Evolutionary conservation across 75 land plant genomes (phyloP).

Genomic region (Adiantum capillusveneris): DNA sequence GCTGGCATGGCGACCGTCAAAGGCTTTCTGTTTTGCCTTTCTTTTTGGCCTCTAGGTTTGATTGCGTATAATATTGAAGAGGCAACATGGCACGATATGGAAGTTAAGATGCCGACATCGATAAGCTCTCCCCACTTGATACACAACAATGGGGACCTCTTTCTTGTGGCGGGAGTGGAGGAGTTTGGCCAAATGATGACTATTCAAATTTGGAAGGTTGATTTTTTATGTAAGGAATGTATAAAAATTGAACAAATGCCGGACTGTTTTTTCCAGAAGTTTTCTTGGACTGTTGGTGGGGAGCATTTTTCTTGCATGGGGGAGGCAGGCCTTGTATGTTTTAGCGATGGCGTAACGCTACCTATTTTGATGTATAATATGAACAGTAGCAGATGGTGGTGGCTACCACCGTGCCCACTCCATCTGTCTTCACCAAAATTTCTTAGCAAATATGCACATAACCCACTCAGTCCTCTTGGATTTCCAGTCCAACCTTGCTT

Average conservation of each 20-base stretch:
- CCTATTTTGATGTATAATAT: slow-evolving; percentile 41
- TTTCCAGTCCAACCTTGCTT: not conserved
- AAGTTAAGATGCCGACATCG: slow-evolving; percentile 23
- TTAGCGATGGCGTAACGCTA: slow-evolving; percentile 13
- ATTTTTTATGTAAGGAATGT: slow-evolving; percentile 29
- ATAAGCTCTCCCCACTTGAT: slow-evolving; percentile 33
- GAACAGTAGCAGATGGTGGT: slow-evolving; percentile 33
- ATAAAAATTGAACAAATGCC: slow-evolving; percentile 31
- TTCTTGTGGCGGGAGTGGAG: slow-evolving; percentile 46
- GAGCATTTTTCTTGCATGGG: slow-evolving; percentile 24
- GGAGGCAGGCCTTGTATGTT: slow-evolving; percentile 35
- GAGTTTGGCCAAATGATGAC: slow-evolving; percentile 26
- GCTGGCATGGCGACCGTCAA: slow-evolving; percentile 17
- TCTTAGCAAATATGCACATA: no score
- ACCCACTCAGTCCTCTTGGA: not conserved
- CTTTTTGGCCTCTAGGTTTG: slow-evolving; percentile 29
- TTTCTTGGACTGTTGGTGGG: slow-evolving; percentile 13
- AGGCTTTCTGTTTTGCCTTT: slow-evolving; percentile 32
- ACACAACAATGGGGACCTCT: slow-evolving; percentile 21
- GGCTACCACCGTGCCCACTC: slow-evolving; percentile 32
- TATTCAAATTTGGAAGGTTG: slow-evolving; percentile 36
- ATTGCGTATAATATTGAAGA: slow-evolving; percentile 26
- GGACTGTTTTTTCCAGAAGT: slow-evolving; percentile 26
- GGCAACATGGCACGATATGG: slow-evolving; percentile 27
- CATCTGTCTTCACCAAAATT: not conserved